Conservation (phyloP, 1,284 basidiomycete genomes). For the Trametes pubescens region DNA sequence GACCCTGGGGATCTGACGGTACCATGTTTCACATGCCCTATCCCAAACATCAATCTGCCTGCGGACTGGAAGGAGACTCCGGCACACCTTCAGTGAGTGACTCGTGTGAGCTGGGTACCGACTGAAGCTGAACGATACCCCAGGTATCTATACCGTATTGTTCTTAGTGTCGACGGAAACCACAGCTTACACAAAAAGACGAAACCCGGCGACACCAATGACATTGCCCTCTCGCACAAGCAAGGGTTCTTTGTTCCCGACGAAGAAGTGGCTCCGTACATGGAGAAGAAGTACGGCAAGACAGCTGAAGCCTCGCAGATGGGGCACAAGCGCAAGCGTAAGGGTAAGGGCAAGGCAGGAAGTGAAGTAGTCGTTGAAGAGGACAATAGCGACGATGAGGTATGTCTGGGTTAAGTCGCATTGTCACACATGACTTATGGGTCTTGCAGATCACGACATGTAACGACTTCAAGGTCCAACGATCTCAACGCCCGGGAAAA, state of each 20-base stretch:
- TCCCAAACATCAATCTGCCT: conserved; percentile 10
- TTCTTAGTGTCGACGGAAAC: conserved; percentile 2
- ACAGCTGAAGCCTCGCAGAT: no score
- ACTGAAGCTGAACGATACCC: neutral
- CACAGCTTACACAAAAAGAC: conserved; percentile 9
- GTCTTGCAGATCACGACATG: no score
- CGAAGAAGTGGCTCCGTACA: neutral
- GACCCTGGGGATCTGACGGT: no score
- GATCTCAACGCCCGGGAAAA: neutral
- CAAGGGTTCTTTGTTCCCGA: conserved; percentile 2
- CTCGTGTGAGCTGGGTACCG: neutral
- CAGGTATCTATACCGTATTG: conserved; percentile 3
- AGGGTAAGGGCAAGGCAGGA: no score
- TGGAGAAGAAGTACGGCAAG: neutral
- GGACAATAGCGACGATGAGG: no score
- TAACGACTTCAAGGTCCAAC: conserved; percentile 1
- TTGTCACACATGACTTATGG: no score
- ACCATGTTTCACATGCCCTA: conserved; percentile 9
- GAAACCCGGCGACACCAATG: neutral
- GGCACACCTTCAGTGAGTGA: neutral
- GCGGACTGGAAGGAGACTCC: conserved; percentile 2
- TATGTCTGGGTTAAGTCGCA: no score
- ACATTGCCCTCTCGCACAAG: neutral
- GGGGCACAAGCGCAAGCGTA: no score
- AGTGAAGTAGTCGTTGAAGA: no score